Percentiles rank a stretch among this genome's conserved stretches.
Evolutionary conservation across 345 rosid species (phyloP).

Genomic region (Triadica sebifera): DNA sequence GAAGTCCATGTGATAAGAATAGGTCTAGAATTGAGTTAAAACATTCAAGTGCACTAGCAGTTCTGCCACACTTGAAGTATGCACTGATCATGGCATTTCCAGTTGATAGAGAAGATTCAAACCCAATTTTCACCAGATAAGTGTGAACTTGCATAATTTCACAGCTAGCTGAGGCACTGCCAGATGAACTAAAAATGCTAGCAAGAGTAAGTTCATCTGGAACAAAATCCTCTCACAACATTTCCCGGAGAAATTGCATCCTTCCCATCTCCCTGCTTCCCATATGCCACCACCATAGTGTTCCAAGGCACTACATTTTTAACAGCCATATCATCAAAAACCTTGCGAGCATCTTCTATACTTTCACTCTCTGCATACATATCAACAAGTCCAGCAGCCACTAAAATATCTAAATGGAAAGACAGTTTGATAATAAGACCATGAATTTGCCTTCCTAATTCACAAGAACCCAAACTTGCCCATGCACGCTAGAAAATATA

Average conservation of each 20-base stretch:
- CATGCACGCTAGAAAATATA: conserved; percentile 58
- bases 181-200: conserved; percentile 56
- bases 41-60: conserved; percentile 45
- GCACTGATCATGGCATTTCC: conserved; percentile 55
- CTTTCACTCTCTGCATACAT: conserved; percentile 52
- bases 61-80: conserved; percentile 56
- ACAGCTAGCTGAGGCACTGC: conserved; percentile 30
- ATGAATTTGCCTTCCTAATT: conserved; percentile 54
- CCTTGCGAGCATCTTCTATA: conserved; percentile 41
- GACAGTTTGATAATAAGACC: conserved; percentile 41
- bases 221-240: conserved; percentile 37
- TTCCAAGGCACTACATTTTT: conserved; percentile 71
- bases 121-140: conserved; percentile 41
- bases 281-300: conserved; percentile 61
- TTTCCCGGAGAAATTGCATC: conserved; percentile 51
- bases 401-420: conserved; percentile 47
- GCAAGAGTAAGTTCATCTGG: conserved; percentile 67
- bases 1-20: conserved; percentile 69
- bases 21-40: conserved; percentile 43
- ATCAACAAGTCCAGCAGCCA: conserved; percentile 56
- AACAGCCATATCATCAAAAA: conserved; percentile 50
- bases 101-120: conserved; percentile 37
- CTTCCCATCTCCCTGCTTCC: conserved; percentile 42
- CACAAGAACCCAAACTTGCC: conserved; percentile 30
- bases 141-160: conserved; percentile 59